Base-by-base conservation (phyloP, 345 rosid genomes). In the Eucalyptus dawsonii region DNA sequence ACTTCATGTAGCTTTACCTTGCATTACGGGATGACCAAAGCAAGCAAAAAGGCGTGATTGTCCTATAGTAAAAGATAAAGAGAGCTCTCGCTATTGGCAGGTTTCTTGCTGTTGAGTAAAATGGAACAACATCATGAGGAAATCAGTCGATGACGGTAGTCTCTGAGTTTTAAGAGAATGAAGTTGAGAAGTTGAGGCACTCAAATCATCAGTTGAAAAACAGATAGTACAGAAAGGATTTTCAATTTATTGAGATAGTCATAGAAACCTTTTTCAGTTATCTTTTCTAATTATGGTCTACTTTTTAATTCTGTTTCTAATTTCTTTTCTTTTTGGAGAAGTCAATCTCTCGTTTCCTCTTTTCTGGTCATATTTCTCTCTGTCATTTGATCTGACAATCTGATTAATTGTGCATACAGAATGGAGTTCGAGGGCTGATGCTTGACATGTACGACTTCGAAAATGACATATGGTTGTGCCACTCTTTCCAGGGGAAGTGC, bases 401-500 rank as follows among this genome's bases (percentile, higher is more conserved):
- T 80, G 40, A 44, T 69, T 65, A 10, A 22, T 80, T 81, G 27
- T 58, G 88, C 81, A 89, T 92, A 90, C 90, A 97, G 99, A 98
- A 98, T 95, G 99, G 98, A 86, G 97, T 97, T 89, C 94, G 99
- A 76, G 99, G 99, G 88, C 93, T 98, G 12, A 97, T 98, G 99
- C 94, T 97, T 11, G 99, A 98, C 87, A 95, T 96, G 91, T 98
- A 97, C 89, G 99, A 98, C 91, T 98, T 95, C 90, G 86, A 90
- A 53, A 94, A 94, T 86, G 98, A 95, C 90, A 89, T 97, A 83
- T 98, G 99, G 99, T 72, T 98, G 45, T 98, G 99, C 91, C 99
- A 98, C 91, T 98, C 99, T 87, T 87, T 94, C 13, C 88, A 60
- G 51, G 99, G 99, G 87, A 86, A 88, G 65, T 98, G 99, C 91